A percentile compares a stretch with the other conserved stretches of the same genome.
These are phyloP conservation scores for Erysimum pusillum DNA, from an alignment of 441 rosid species.

Conservation along the genomic window DNA sequence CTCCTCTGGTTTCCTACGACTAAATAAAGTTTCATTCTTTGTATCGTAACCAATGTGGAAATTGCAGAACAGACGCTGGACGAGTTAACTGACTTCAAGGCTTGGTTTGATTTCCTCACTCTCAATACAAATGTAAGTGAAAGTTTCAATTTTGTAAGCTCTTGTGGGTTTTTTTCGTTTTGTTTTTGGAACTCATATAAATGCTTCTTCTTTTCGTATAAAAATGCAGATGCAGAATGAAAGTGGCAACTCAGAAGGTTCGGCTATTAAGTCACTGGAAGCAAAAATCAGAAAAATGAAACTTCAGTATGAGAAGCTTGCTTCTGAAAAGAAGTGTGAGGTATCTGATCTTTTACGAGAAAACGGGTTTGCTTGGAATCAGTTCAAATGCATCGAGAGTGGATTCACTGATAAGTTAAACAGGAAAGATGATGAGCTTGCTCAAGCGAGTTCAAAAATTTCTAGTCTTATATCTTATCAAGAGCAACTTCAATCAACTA, in stretches of 20 bases:
- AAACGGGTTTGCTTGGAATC: conserved; percentile 80
- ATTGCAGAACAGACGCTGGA: conserved; percentile 68
- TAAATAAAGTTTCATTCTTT: conserved; percentile 13
- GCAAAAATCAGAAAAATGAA: conserved; percentile 60
- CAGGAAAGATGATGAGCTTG: conserved; percentile 64
- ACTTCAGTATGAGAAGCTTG: conserved; percentile 54
- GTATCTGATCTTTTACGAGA: conserved; percentile 64
- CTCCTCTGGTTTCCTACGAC: conserved; percentile 16
- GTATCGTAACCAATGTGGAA: conserved; percentile 18
- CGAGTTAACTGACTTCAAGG: conserved; percentile 71
- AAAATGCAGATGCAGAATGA: conserved; percentile 16
- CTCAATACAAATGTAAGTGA: conserved; percentile 56
- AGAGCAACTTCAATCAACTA: conserved; percentile 68
- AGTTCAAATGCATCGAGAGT: conserved; percentile 64
- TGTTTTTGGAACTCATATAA: conserved; percentile 2
- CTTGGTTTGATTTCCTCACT: conserved; percentile 56
- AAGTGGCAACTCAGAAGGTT: conserved; percentile 31
- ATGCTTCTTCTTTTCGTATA: conserved; percentile 1
- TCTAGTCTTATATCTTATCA: conserved; percentile 60
- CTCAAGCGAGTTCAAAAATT: conserved; percentile 60
- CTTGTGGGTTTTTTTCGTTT: not conserved
- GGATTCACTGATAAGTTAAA: conserved; percentile 59
- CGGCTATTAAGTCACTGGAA: conserved; percentile 31
- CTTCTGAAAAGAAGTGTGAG: conserved; percentile 59
- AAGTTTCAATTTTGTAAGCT: not conserved